Percentiles rank a stretch among this genome's conserved stretches.
Evolutionary conservation across 495 filamentous ascomycete species (phyloP).

Genomic region (Tuber aestivum): DNA sequence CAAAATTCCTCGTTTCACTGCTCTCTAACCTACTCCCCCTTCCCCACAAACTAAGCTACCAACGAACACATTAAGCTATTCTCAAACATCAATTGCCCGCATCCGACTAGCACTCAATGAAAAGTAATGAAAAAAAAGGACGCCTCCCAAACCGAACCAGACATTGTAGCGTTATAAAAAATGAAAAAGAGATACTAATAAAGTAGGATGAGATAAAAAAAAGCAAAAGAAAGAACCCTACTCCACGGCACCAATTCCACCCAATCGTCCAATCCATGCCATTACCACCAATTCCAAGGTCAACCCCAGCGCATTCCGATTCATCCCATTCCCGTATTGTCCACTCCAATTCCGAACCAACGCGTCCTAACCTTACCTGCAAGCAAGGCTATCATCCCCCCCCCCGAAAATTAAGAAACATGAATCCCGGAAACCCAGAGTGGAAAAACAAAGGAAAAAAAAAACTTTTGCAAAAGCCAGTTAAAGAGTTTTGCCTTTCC

Average conservation of each 20-base stretch:
- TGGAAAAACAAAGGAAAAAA: background rate
- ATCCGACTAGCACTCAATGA: background rate
- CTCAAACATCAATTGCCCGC: background rate
- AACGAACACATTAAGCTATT: background rate
- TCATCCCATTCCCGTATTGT: constrained; percentile 4
- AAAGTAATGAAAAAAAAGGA: background rate
- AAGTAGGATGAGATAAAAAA: background rate
- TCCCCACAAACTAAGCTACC: background rate
- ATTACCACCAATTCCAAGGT: constrained; percentile 11
- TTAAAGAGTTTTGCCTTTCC: background rate
- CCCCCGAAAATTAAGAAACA: background rate
- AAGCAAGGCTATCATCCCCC: background rate
- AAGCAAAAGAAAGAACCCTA: background rate
- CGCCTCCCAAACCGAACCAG: background rate
- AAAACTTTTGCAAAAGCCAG: constrained; percentile 8
- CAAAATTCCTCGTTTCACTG: background rate
- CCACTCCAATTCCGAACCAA: background rate
- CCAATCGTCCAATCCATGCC: constrained; percentile 11
- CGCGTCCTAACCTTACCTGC: background rate
- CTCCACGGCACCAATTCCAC: constrained; percentile 9
- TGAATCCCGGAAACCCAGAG: background rate
- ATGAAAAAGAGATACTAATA: constrained; percentile 13
- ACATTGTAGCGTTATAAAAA: constrained; percentile 12
- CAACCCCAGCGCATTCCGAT: constrained; percentile 27
- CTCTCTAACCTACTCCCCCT: background rate